Evolutionary conservation across 345 rosid species (phyloP).

Genomic region (Citrus sp.): DNA sequence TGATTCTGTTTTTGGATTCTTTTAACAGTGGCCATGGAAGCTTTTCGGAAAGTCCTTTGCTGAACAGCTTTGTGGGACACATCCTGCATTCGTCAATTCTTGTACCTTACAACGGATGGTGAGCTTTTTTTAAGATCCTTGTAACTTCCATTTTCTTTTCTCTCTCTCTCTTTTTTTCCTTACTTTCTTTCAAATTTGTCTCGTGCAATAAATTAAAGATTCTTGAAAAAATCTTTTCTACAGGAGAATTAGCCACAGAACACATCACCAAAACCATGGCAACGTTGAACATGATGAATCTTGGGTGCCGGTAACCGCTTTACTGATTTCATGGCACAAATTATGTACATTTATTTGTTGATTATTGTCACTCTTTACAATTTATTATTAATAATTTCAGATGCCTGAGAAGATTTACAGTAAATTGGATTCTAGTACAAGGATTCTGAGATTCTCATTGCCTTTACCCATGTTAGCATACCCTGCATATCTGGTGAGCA

Average conservation of each 20-base stretch:
- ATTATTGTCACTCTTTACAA: neutral
- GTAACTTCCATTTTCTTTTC: neutral
- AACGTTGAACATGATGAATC: constrained; percentile 85
- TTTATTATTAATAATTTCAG: constrained; percentile 27
- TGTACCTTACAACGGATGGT: constrained; percentile 95
- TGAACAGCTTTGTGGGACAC: constrained; percentile 65
- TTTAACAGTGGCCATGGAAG: constrained; percentile 76
- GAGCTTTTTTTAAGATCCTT: constrained; percentile 6
- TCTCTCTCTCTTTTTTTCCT: no score
- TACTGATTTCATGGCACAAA: neutral
- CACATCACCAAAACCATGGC: constrained; percentile 89
- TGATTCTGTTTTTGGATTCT: constrained; percentile 9
- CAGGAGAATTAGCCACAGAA: constrained; percentile 91
- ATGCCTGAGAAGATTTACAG: constrained; percentile 57
- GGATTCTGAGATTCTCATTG: constrained; percentile 51
- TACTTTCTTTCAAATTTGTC: neutral
- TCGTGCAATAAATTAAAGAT: neutral
- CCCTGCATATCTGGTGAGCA: constrained; percentile 62
- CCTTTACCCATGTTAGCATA: constrained; percentile 71
- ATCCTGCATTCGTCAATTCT: constrained; percentile 72
- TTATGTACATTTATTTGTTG: neutral
- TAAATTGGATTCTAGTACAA: constrained; percentile 31
- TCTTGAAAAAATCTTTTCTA: neutral
- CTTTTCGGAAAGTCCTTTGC: constrained; percentile 56
- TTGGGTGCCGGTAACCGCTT: constrained; percentile 65